These are phyloP conservation scores for Vitis hybrid DNA, from an alignment of 177 flowering plant species.

Conservation along the genomic window DNA sequence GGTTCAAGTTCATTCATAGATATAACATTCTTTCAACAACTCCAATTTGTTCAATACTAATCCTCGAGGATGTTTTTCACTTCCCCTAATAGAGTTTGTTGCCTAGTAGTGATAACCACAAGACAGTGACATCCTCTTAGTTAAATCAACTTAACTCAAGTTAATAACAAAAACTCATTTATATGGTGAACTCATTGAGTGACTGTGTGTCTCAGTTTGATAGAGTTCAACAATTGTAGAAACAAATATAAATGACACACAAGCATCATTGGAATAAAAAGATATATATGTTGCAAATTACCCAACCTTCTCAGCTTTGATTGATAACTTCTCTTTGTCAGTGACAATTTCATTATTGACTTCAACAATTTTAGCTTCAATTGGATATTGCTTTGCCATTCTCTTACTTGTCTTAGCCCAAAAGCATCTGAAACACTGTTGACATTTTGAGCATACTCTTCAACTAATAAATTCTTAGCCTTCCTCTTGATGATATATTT, in stretches of 20 bases:
- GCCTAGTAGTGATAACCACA: conserved; percentile 28
- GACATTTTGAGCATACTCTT: conserved; percentile 11
- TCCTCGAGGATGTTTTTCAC: conserved; percentile 23
- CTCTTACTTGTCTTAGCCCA: conserved; percentile 26
- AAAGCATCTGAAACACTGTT: conserved; percentile 26
- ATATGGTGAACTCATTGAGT: too few species aligned
- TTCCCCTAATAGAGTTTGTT: conserved; percentile 22
- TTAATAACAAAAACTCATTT: not conserved
- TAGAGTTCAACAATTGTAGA: not conserved
- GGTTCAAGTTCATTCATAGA: conserved; percentile 48
- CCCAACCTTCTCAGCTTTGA: conserved; percentile 30
- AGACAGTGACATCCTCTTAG: not conserved
- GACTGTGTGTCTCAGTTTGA: too few species aligned
- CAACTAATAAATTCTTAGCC: conserved; percentile 16
- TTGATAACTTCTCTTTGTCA: conserved; percentile 22
- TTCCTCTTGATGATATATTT: conserved; percentile 22
- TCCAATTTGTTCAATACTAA: conserved; percentile 19
- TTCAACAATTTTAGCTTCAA: conserved; percentile 11
- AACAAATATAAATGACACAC: not conserved
- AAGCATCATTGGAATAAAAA: not conserved
- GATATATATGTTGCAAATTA: conserved; percentile 4
- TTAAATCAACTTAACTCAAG: conserved; percentile 1
- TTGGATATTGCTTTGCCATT: conserved; percentile 21
- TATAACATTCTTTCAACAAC: conserved; percentile 18
- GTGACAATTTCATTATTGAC: conserved; percentile 9